Evolutionary conservation across 345 rosid species (phyloP).

Genomic region (Moricandia arvensis): DNA sequence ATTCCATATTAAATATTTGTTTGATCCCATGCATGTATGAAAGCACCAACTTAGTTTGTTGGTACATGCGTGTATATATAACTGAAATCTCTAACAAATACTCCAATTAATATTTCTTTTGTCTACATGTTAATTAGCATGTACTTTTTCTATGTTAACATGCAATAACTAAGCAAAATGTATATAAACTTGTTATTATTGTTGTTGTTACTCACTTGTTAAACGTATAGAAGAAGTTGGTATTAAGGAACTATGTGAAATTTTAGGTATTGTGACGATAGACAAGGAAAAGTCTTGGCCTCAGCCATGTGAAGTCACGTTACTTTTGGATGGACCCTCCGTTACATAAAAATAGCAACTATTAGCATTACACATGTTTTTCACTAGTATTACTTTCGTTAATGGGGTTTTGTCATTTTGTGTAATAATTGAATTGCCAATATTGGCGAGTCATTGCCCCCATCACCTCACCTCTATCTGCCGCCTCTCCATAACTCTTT

Average conservation of each 20-base stretch:
- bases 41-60: not conserved
- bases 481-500: slow-evolving; percentile 20
- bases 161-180: not conserved
- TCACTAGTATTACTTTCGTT: not conserved
- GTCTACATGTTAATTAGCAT: not conserved
- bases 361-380: slow-evolving; percentile 9
- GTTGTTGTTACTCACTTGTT: not conserved
- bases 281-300: slow-evolving; percentile 11
- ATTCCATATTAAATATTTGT: slow-evolving; percentile 26
- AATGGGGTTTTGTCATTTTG: slow-evolving; percentile 18
- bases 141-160: not conserved
- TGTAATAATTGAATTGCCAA: slow-evolving; percentile 32
- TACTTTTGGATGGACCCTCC: slow-evolving; percentile 29
- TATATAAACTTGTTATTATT: not conserved
- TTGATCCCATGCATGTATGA: slow-evolving; percentile 24
- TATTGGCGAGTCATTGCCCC: slow-evolving; percentile 26
- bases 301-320: slow-evolving; percentile 38
- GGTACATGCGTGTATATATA: not conserved
- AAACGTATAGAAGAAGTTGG: not conserved
- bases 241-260: not conserved
- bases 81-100: not conserved
- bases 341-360: slow-evolving; percentile 11
- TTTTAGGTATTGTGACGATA: slow-evolving; percentile 3
- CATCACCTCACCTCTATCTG: slow-evolving; percentile 29
- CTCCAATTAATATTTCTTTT: not conserved